Base-by-base conservation (phyloP, 345 rosid genomes). In the Eucalyptus sp. region DNA sequence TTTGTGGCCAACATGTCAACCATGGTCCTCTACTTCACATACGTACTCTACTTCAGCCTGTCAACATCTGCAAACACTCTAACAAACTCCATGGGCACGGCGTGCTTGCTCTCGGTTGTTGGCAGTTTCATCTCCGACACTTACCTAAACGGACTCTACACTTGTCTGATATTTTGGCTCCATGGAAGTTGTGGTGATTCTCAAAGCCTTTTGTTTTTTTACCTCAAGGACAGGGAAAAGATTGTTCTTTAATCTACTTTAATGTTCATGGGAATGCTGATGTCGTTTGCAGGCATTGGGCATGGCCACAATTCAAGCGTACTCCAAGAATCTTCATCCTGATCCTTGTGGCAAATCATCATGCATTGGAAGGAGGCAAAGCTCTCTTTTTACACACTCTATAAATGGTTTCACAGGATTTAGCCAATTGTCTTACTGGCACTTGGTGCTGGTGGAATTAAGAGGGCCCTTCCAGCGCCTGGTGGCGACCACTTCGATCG, bases 91-190 rank as follows among this genome's bases (percentile, higher is more conserved):
- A 52, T 89, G 91, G 91, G 92, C 7, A 79, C 89, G 5, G 58
- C 29, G 27, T 90, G 88, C 80, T 25, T 92, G 87, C 90, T 92
- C 33, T 64, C 90, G 9, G 87, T 90, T 33, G 7, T 88, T 4
- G 91, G 91, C 81, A 91, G 89, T 81, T 91, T 90, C 90, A 29
- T 90, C 88, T 86, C 93, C 3, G 90, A 88, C 71, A 87, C 90
- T 86, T 90, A 80, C 90, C 71, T 89, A 62, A 89, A 88, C 17
- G 41, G 90, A n/a, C 50, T 91, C 48, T 86, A 86, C 29, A 87
- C 93, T 7, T 13, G 85, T 54, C 51, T 89, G 48, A 48, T 89
- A 49, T 90, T 90, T 92, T 79, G 93, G 92, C 85, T 17, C 86
- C 24, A 13, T 90, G 49, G 92, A 90, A 90, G 71, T 89, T 29